Evolutionary conservation across 2,329 filamentous ascomycete genomes (phyloP).

Genomic region (Ceratocystis ficicola): DNA sequence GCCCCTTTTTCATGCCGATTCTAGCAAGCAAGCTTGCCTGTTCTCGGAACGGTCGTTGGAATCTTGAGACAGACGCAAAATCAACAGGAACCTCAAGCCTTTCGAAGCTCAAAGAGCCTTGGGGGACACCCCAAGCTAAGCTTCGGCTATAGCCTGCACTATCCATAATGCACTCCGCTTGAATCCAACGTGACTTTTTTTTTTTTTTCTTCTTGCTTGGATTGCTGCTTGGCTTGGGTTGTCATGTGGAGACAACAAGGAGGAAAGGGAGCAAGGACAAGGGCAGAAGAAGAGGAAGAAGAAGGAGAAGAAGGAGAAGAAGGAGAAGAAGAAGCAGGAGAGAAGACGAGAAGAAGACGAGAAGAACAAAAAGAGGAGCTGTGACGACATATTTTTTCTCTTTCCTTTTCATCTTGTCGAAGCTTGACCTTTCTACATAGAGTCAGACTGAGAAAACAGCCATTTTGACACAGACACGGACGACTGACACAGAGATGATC

Average conservation of each 20-base stretch:
- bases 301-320: neutral
- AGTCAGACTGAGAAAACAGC: neutral
- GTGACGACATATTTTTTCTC: neutral
- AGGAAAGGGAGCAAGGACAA: neutral
- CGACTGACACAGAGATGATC: neutral
- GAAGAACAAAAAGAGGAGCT: neutral
- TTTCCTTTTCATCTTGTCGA: neutral
- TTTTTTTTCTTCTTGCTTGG: neutral
- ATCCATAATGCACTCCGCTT: neutral
- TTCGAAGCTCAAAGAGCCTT: neutral
- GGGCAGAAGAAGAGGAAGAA: neutral
- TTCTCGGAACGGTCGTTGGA: no score
- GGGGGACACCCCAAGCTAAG: neutral
- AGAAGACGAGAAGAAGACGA: neutral
- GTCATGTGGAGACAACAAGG: neutral
- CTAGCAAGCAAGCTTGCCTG: neutral
- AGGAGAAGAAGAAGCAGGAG: neutral
- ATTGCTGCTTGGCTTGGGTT: neutral
- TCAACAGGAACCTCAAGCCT: no score
- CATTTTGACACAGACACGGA: neutral
- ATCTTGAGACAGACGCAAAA: no score
- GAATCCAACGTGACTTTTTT: neutral
- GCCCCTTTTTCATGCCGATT: neutral
- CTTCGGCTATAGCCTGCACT: neutral
- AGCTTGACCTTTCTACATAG: neutral